A percentile compares a stretch with the other conserved stretches of the same genome.
Evolutionary conservation across 2,329 filamentous ascomycete species (phyloP).

Genomic region (Neonectria coccinea): DNA sequence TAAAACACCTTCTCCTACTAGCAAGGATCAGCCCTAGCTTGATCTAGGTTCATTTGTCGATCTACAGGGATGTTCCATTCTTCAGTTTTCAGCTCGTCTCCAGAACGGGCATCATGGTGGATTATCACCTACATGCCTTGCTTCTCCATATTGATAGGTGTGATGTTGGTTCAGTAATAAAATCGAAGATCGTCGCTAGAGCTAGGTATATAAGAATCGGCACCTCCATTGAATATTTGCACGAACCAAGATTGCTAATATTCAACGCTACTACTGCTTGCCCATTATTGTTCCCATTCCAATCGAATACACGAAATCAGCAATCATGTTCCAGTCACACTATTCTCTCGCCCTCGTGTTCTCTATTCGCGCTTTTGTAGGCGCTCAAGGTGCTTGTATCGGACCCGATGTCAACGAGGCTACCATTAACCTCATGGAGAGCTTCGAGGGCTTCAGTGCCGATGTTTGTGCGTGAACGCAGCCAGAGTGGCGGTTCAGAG

Average conservation of each 20-base stretch:
- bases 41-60: slow-evolving; percentile 5
- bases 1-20: background rate
- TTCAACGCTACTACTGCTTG: background rate
- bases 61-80: slow-evolving; percentile 10
- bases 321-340: slow-evolving; percentile 23
- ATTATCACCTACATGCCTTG: background rate
- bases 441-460: slow-evolving; percentile 31
- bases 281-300: background rate
- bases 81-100: slow-evolving; percentile 22
- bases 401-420: slow-evolving; percentile 32
- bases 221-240: background rate
- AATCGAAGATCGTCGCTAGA: background rate
- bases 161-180: background rate
- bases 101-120: slow-evolving; percentile 4
- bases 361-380: slow-evolving; percentile 15
- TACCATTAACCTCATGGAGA: slow-evolving; percentile 27
- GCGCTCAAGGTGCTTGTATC: slow-evolving; percentile 29
- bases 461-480: slow-evolving; percentile 26
- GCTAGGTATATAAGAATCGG: slow-evolving; percentile 7
- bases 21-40: slow-evolving; percentile 6
- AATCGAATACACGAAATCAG: background rate
- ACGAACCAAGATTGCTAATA: background rate
- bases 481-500: background rate
- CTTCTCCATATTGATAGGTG: background rate
- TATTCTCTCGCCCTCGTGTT: slow-evolving; percentile 10